phyloP scores from a whole-genome alignment of 805 yeast genomes.

The Metschnikowia henanensis region DNA sequence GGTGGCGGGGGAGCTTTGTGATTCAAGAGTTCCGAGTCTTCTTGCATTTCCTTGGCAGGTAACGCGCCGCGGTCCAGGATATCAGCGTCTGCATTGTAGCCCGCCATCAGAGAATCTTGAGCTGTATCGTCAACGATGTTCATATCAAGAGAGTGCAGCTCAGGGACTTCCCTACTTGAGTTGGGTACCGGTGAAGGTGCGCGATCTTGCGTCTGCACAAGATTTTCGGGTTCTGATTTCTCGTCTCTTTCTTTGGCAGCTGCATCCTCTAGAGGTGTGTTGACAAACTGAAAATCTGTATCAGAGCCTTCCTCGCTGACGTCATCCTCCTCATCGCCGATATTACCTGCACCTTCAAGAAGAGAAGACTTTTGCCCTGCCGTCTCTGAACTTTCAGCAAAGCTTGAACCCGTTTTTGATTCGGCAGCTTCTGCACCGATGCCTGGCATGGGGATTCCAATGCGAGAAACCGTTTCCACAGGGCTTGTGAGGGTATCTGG shows the following conservation, averaged over 20 bases:
- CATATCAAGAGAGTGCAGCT: constrained; percentile 1
- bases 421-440: constrained; percentile 1
- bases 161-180: no score
- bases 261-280: neutral
- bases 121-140: constrained; percentile 3
- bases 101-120: constrained; percentile 42
- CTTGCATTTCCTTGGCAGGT: neutral
- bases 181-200: constrained; percentile 2
- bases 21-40: neutral
- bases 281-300: constrained; percentile 3
- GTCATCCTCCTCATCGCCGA: constrained; percentile 23
- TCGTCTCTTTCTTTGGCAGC: neutral
- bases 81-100: constrained; percentile 71
- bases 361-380: no score
- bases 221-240: neutral
- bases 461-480: constrained; percentile 1
- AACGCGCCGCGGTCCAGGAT: constrained; percentile 29
- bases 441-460: constrained; percentile 15
- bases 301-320: constrained; percentile 12
- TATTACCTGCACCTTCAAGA: neutral
- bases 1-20: constrained; percentile 7
- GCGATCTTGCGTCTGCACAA: constrained; percentile 7
- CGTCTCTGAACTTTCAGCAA: no score
- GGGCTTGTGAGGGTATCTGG: neutral
- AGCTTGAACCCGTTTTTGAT: neutral